Percentiles rank a stretch among this genome's conserved stretches.
Evolutionary conservation across 2,329 filamentous ascomycete species (phyloP).

Genomic region (Pseudocercospora vitis): DNA sequence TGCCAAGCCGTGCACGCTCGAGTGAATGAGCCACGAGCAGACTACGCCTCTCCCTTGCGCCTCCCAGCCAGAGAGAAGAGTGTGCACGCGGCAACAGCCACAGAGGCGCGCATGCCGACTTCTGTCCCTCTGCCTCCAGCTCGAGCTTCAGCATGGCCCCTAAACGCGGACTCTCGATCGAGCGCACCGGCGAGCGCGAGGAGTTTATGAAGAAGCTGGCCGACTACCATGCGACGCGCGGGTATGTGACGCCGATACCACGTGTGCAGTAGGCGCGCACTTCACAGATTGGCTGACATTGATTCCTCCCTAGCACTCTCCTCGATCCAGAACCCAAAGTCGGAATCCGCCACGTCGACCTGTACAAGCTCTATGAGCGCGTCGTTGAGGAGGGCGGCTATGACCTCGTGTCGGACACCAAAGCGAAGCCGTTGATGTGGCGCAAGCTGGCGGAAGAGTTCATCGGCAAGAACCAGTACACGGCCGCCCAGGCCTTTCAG

Average conservation of each 20-base stretch:
- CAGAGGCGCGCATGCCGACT: too few relatives aligned
- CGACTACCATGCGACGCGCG: slow-evolving; percentile 74
- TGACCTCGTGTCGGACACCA: slow-evolving; percentile 66
- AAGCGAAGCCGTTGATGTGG: slow-evolving; percentile 84
- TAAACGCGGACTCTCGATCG: slow-evolving; percentile 48
- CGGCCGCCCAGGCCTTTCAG: slow-evolving; percentile 79
- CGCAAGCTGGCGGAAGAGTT: slow-evolving; percentile 75
- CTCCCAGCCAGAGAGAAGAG: too few relatives aligned
- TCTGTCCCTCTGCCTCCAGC: slow-evolving; percentile 11
- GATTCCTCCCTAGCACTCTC: slow-evolving; percentile 53
- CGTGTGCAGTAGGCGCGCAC: not conserved
- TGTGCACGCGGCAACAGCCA: too few relatives aligned
- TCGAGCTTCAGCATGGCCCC: slow-evolving; percentile 44
- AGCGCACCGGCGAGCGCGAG: slow-evolving; percentile 64
- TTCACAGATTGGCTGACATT: slow-evolving; percentile 21
- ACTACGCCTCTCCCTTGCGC: too few relatives aligned
- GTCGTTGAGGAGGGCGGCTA: slow-evolving; percentile 79
- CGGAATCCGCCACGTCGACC: slow-evolving; percentile 71
- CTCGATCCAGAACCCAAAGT: slow-evolving; percentile 82
- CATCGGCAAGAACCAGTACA: slow-evolving; percentile 70
- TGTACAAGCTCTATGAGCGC: slow-evolving; percentile 74
- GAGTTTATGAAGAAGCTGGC: slow-evolving; percentile 74
- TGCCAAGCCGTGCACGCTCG: too few relatives aligned
- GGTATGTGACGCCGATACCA: slow-evolving; percentile 47
- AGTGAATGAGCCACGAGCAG: too few relatives aligned